These are phyloP conservation scores for Hypoxylon sp. DNA, from an alignment of 2,329 filamentous ascomycete genomes.

Conservation along the genomic window DNA sequence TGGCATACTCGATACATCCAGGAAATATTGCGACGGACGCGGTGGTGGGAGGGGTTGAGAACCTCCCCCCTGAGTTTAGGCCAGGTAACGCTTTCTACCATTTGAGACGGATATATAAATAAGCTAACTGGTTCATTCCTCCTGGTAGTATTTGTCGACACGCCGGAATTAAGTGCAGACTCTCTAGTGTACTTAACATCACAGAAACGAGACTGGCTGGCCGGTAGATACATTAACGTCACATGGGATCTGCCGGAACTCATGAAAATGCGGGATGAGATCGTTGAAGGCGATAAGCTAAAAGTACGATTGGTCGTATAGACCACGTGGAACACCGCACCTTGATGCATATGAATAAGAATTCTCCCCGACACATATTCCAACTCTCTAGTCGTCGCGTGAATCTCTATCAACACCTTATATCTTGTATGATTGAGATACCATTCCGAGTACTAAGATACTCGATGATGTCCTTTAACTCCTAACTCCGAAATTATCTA, in stretches of 20 bases:
- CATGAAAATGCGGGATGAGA: slow-evolving; percentile 51
- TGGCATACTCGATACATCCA: slow-evolving; percentile 62
- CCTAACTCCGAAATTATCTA: not conserved
- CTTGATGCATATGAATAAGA: not conserved
- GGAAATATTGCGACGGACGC: slow-evolving; percentile 59
- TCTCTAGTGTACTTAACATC: slow-evolving; percentile 53
- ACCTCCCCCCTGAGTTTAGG: slow-evolving; percentile 22
- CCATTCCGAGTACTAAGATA: too few relatives aligned
- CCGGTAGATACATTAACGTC: slow-evolving; percentile 58
- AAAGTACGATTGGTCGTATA: slow-evolving; percentile 50
- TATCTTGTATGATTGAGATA: not conserved
- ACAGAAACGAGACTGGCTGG: slow-evolving; percentile 53
- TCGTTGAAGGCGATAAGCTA: slow-evolving; percentile 51
- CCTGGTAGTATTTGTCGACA: slow-evolving; percentile 48
- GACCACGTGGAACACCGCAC: not conserved
- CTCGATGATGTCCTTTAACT: not conserved
- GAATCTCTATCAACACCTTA: not conserved
- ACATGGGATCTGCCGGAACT: slow-evolving; percentile 59
- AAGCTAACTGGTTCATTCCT: slow-evolving; percentile 13
- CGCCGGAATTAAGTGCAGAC: slow-evolving; percentile 51
- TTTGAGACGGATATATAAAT: not conserved
- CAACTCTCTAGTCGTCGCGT: not conserved
- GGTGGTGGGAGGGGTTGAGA: slow-evolving; percentile 24
- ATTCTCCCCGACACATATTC: not conserved
- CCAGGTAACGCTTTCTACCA: slow-evolving; percentile 38